Conservation (phyloP, 768 basidiomycete genomes). For the Xanthoconium stramineum region DNA sequence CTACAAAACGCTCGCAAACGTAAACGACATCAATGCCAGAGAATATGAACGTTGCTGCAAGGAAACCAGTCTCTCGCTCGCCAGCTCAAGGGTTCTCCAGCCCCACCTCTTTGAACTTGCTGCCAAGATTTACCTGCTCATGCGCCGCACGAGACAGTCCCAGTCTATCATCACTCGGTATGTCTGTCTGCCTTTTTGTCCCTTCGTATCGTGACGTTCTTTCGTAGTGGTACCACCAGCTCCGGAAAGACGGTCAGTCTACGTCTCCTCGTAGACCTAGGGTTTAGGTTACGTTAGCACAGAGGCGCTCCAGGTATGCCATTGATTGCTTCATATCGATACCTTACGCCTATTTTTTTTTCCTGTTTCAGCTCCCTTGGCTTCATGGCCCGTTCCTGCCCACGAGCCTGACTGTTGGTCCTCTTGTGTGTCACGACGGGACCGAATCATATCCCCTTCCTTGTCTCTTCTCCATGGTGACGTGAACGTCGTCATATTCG, state of each 20-base stretch:
- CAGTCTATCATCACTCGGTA: conserved; percentile 80
- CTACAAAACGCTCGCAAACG: conserved; percentile 72
- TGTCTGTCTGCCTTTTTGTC: conserved; percentile 21
- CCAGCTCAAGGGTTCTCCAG: conserved; percentile 63
- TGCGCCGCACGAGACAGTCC: conserved; percentile 72
- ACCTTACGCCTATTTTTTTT: too few species aligned
- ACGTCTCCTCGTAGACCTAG: conserved; percentile 71
- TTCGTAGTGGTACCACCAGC: conserved; percentile 76
- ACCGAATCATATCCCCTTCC: too few species aligned
- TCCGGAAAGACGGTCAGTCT: conserved; percentile 81
- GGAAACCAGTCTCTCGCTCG: conserved; percentile 68
- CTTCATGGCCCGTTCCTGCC: too few species aligned
- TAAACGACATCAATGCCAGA: conserved; percentile 76
- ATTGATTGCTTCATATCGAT: too few species aligned
- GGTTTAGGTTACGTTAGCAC: conserved; percentile 60
- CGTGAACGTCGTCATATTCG: too few species aligned
- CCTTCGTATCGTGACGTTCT: background rate
- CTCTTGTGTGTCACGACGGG: too few species aligned
- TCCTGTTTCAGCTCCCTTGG: too few species aligned
- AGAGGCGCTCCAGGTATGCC: too few species aligned
- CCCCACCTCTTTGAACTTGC: conserved; percentile 90
- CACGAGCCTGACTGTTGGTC: too few species aligned
- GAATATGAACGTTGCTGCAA: conserved; percentile 83
- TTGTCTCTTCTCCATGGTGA: too few species aligned
- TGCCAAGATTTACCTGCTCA: conserved; percentile 75